phyloP scores from a whole-genome alignment of 495 filamentous ascomycete species.

The Neurospora sp. region DNA sequence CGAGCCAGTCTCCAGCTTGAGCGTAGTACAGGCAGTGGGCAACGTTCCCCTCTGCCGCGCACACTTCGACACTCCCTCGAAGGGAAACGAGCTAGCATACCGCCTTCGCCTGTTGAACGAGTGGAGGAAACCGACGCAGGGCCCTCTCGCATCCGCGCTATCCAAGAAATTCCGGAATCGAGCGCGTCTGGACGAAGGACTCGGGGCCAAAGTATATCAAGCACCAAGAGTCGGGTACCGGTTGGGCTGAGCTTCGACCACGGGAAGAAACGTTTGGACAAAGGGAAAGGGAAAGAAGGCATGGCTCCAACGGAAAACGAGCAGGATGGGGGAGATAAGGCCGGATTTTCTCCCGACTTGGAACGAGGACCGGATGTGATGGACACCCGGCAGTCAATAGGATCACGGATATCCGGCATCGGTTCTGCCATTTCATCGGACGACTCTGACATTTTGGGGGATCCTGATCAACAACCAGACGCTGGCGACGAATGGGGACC shows the following conservation, averaged over 20 bases:
- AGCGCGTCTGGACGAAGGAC: slow-evolving; percentile 11
- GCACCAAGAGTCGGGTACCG: slow-evolving; percentile 16
- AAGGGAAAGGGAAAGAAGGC: slow-evolving; percentile 38
- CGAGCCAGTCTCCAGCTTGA: slow-evolving; percentile 55
- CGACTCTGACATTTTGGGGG: slow-evolving; percentile 45
- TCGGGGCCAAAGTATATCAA: slow-evolving; percentile 20
- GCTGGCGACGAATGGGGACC: slow-evolving; percentile 69
- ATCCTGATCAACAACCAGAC: slow-evolving; percentile 37
- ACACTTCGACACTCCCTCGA: slow-evolving; percentile 41
- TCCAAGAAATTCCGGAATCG: slow-evolving; percentile 19
- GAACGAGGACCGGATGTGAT: slow-evolving; percentile 36
- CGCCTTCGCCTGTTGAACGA: slow-evolving; percentile 17
- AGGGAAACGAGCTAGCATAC: slow-evolving; percentile 32
- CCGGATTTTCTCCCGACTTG: slow-evolving; percentile 37
- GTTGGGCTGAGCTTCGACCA: slow-evolving; percentile 25
- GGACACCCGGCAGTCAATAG: slow-evolving; percentile 25
- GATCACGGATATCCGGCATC: slow-evolving; percentile 32
- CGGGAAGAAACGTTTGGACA: slow-evolving; percentile 22
- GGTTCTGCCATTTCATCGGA: slow-evolving; percentile 40
- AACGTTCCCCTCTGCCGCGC: slow-evolving; percentile 57
- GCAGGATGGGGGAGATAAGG: slow-evolving; percentile 9
- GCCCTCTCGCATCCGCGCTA: slow-evolving; percentile 16
- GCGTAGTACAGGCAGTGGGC: slow-evolving; percentile 38
- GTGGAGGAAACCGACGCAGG: slow-evolving; percentile 18
- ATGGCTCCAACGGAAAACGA: slow-evolving; percentile 26